Conservation (phyloP, 306 rosid genomes). For the Acmispon strigosus region DNA sequence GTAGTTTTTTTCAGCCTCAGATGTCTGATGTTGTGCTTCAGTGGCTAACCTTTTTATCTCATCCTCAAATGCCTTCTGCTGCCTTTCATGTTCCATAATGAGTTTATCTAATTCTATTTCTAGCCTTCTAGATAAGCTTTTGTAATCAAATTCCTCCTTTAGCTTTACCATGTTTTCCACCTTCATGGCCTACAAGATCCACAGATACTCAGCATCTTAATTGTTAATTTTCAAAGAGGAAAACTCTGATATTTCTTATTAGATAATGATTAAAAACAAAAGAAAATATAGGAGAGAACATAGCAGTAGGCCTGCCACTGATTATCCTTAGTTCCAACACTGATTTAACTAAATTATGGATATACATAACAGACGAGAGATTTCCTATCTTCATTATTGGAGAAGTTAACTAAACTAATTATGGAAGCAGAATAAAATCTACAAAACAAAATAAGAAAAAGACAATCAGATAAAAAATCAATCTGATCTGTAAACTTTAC, state of each 20-base stretch:
- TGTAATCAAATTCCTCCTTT: slow-evolving; percentile 96
- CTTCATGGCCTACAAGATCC: slow-evolving; percentile 81
- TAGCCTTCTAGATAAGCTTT: slow-evolving; percentile 85
- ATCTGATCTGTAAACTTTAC: no score
- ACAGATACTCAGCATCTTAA: slow-evolving; percentile 25
- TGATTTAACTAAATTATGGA: neutral
- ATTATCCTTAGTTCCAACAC: neutral
- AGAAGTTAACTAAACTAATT: no score
- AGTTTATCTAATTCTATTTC: slow-evolving; percentile 90
- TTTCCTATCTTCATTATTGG: no score
- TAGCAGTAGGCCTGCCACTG: neutral
- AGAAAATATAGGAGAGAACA: neutral
- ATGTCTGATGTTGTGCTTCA: slow-evolving; percentile 60
- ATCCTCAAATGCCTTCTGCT: slow-evolving; percentile 85
- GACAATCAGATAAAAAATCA: no score
- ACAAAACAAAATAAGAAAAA: no score
- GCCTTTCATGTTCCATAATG: slow-evolving; percentile 94
- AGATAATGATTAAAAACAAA: no score
- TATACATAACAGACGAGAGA: no score
- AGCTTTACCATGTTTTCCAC: slow-evolving; percentile 95
- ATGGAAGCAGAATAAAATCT: no score
- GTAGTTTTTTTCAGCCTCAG: slow-evolving; percentile 76
- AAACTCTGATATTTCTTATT: no score
- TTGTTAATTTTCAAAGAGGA: no score
- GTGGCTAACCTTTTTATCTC: slow-evolving; percentile 68